Conservation (phyloP, 1,284 basidiomycete species). For the Trichosporon sp. region DNA sequence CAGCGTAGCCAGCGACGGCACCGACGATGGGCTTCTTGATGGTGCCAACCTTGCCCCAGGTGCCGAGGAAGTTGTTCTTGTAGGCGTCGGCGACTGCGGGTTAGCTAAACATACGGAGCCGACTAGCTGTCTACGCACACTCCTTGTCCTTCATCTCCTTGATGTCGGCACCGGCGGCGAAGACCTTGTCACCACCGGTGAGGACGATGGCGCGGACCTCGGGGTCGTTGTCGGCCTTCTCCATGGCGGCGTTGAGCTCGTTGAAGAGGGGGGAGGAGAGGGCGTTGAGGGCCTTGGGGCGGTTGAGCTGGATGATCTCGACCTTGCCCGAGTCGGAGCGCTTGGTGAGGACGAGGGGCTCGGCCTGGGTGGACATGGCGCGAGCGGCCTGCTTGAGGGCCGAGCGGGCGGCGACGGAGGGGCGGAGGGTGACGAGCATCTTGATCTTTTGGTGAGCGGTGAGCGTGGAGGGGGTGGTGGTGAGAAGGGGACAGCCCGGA, state of each 20-base stretch:
- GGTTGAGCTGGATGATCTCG: conserved; percentile 86
- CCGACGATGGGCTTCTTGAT: conserved; percentile 93
- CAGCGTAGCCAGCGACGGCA: conserved; percentile 93
- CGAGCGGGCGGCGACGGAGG: conserved; percentile 32
- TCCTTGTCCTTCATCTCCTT: conserved; percentile 71
- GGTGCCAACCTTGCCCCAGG: conserved; percentile 76
- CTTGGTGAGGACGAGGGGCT: conserved; percentile 51
- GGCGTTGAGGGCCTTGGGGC: conserved; percentile 95
- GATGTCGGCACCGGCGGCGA: conserved; percentile 72
- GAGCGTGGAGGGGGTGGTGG: not conserved
- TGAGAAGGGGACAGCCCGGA: not conserved
- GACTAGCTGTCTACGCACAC: conserved; percentile 62
- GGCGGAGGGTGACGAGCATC: conserved; percentile 33
- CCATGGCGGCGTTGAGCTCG: conserved; percentile 75
- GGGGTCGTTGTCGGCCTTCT: conserved; percentile 71
- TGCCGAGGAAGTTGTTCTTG: conserved; percentile 82
- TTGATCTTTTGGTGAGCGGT: not conserved
- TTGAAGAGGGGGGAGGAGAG: conserved; percentile 76
- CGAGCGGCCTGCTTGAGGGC: conserved; percentile 31
- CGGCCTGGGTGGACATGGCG: conserved; percentile 48
- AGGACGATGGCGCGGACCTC: conserved; percentile 81
- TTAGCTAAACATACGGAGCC: not conserved
- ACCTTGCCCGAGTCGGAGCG: conserved; percentile 62
- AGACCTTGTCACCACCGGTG: conserved; percentile 90
- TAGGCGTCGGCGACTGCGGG: conserved; percentile 77